Evolutionary conservation across 2,329 filamentous ascomycete genomes (phyloP).

Genomic region (Chaetomium sp.): DNA sequence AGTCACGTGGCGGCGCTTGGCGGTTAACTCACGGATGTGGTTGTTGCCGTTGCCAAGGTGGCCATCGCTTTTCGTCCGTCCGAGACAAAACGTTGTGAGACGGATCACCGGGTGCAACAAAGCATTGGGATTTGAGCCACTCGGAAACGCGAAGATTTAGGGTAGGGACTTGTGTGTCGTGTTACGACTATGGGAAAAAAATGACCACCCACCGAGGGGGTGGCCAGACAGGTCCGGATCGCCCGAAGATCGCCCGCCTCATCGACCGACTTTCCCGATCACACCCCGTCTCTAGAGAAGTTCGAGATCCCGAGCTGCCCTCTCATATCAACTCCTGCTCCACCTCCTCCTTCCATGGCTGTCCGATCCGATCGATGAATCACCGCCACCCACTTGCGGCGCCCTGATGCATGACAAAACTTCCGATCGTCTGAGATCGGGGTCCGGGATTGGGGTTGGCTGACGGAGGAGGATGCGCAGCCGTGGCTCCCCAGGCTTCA

Average conservation of each 20-base stretch:
- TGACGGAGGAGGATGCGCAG: neutral
- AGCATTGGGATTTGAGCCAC: neutral
- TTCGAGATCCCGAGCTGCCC: neutral
- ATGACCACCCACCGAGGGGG: neutral
- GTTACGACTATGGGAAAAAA: neutral
- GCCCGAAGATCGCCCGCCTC: neutral
- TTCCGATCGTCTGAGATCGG: neutral
- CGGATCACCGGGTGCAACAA: neutral
- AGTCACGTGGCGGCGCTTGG: conserved; percentile 17
- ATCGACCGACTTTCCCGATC: neutral
- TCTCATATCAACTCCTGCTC: neutral
- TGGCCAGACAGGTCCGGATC: neutral
- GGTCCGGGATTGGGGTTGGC: neutral
- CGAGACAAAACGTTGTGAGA: conserved; percentile 3
- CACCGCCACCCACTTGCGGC: neutral
- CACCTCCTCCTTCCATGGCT: neutral
- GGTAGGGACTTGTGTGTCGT: neutral
- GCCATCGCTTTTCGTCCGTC: neutral
- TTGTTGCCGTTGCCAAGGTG: neutral
- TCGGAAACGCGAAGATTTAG: neutral
- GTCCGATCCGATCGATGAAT: neutral
- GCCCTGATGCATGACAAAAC: neutral
- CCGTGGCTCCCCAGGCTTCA: neutral
- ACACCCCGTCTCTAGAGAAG: neutral
- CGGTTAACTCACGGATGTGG: neutral